Base-by-base conservation (phyloP, 2,329 filamentous ascomycete genomes). In the Sphaerulina vaccinii region DNA sequence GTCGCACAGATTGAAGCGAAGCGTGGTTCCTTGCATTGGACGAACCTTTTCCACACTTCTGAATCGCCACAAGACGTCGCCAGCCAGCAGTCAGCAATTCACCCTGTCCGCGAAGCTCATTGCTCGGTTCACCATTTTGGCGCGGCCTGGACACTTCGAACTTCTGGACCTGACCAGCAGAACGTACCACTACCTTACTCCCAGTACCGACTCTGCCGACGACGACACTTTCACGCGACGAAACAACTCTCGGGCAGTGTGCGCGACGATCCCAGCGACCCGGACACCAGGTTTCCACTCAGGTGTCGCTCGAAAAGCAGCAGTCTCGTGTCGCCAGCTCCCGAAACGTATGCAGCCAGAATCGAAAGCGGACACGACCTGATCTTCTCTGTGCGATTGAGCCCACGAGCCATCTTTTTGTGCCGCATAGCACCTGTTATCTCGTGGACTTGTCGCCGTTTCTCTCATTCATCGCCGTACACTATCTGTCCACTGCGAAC, bases 271-370 rank as follows among this genome's bases (percentile, higher is more conserved):
- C n/a, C n/a, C n/a, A n/a, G n/a, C 16, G 32, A 54, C 44, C 57
- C 57, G 57, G 37, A 46, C 23, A 52, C 45, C 58, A 56, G 57
- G 54, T 40, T 53, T 39, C 48, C 48, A 54, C 47, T 50, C 29
- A 32, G 51, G 51, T 54, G 36, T 29, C 43, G 52, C 35, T 29
- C 49, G 18, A 54, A 39, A n/a, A 41, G 41, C 43, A 22, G n/a
- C 27, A 49, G 24, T 45, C n/a, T 43, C 33, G 45, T 58, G 53
- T 55, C 52, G 51, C 58, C 40, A 36, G 22, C 47, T 48, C 54
- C 50, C 47, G 54, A 50, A 57, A 51, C 51, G 50, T 27, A 55
- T 64, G 61, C 61, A 59, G n/a, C n/a, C 57, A 51, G 55, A 51
- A 54, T 52, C 60, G 51, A 42, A 58, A 62, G 42, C 50, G 49